phyloP scores from a whole-genome alignment of 2,329 filamentous ascomycete species.

The Teratosphaeria epicoccoides region DNA sequence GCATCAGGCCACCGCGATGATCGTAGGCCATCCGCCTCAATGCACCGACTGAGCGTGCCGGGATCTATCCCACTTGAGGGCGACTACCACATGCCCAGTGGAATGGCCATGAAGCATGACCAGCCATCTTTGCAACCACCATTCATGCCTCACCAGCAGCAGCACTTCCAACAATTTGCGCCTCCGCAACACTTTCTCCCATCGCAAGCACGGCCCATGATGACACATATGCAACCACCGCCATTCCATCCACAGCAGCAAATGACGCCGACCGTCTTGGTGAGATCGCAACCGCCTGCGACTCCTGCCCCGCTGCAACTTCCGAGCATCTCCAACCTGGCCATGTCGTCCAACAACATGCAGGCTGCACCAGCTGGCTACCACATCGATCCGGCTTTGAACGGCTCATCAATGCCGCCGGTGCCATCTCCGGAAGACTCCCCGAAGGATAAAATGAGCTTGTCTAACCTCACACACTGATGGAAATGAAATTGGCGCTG shows the following conservation, averaged over 20 bases:
- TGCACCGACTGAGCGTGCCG: constrained; percentile 28
- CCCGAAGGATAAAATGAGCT: constrained; percentile 29
- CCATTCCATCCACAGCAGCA: neutral
- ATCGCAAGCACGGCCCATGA: constrained; percentile 6
- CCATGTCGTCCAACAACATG: constrained; percentile 3
- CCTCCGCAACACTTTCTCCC: constrained; percentile 7
- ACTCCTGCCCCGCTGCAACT: constrained; percentile 16
- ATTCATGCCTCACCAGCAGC: constrained; percentile 22
- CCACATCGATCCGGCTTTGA: constrained; percentile 7
- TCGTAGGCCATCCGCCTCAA: constrained; percentile 21
- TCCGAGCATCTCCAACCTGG: constrained; percentile 19
- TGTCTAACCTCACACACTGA: constrained; percentile 27
- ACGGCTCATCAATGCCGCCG: constrained; percentile 15
- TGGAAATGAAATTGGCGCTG: neutral
- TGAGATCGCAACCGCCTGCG: constrained; percentile 6
- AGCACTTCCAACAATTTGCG: constrained; percentile 2
- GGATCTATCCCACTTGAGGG: constrained; percentile 21
- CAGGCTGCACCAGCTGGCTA: neutral
- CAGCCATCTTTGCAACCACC: constrained; percentile 24
- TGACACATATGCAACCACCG: constrained; percentile 5
- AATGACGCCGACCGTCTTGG: constrained; percentile 1
- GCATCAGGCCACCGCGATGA: constrained; percentile 12
- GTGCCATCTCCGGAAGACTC: constrained; percentile 22
- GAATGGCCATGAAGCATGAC: constrained; percentile 21
- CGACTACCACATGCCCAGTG: constrained; percentile 19